These are phyloP conservation scores for Xylaria sp. DNA, from an alignment of 2,329 filamentous ascomycete genomes.

Conservation along the genomic window DNA sequence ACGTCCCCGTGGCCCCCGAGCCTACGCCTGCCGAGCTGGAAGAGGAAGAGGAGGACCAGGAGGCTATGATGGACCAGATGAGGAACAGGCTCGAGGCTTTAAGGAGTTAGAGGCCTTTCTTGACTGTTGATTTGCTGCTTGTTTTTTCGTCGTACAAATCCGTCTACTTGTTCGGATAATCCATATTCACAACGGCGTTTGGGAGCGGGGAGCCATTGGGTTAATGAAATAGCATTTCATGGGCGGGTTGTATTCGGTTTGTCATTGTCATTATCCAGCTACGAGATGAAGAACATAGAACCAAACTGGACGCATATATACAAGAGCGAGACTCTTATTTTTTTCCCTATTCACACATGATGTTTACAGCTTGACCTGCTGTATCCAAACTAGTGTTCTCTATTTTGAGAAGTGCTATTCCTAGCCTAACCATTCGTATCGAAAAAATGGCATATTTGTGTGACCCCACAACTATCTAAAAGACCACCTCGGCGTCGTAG, in stretches of 20 bases:
- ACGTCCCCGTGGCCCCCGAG: conserved; percentile 64
- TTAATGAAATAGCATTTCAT: conserved; percentile 32
- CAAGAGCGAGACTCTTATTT: conserved; percentile 19
- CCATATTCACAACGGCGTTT: conserved; percentile 38
- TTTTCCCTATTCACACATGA: conserved; percentile 12
- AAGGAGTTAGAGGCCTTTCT: conserved; percentile 72
- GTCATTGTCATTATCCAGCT: conserved; percentile 25
- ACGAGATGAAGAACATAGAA: conserved; percentile 22
- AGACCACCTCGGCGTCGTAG: conserved; percentile 45
- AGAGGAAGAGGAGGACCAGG: conserved; percentile 85
- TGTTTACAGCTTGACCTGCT: conserved; percentile 4
- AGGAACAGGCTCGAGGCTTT: conserved; percentile 88
- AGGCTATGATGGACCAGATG: conserved; percentile 95
- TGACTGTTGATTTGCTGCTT: not conserved
- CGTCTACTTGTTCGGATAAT: conserved; percentile 15
- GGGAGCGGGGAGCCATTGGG: conserved; percentile 36
- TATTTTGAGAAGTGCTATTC: too few relatives aligned
- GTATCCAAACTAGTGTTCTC: not conserved
- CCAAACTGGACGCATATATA: conserved; percentile 30
- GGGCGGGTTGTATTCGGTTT: conserved; percentile 21
- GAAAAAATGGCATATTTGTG: not conserved
- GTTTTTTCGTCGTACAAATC: conserved; percentile 8
- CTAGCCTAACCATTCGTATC: not conserved
- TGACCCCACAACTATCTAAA: conserved; percentile 30
- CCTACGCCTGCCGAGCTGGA: conserved; percentile 62